phyloP scores from a whole-genome alignment of 176 grass and related monocot species.

The Phragmites australis region DNA sequence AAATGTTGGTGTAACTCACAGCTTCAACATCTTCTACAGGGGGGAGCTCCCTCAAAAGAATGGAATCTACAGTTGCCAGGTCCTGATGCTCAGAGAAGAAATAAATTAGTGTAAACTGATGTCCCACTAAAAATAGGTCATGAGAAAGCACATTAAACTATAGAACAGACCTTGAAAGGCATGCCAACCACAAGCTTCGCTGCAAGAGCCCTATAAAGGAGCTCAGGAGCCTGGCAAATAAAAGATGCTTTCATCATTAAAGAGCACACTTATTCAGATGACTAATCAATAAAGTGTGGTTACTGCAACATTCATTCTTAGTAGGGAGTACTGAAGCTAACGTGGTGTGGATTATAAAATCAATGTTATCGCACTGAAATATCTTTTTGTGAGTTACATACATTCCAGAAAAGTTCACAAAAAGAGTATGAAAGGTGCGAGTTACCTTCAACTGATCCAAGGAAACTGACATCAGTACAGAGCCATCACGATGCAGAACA shows the following conservation, averaged over 20 bases:
- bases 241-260: constrained; percentile 32
- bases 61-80: constrained; percentile 94
- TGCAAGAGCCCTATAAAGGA: constrained; percentile 86
- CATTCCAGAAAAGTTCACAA: constrained; percentile 1
- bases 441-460: constrained; percentile 86
- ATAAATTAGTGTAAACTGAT: constrained; percentile 33
- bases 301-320: neutral
- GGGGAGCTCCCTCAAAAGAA: constrained; percentile 94
- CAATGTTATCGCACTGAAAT: neutral
- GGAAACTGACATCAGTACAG: constrained; percentile 95
- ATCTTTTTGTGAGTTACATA: constrained; percentile 9
- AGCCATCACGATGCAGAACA: constrained; percentile 95
- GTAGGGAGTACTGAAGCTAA: neutral
- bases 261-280: constrained; percentile 25
- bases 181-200: constrained; percentile 88
- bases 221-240: constrained; percentile 65
- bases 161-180: constrained; percentile 96
- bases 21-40: constrained; percentile 81
- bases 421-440: neutral
- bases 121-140: constrained; percentile 6
- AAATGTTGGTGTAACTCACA: constrained; percentile 51
- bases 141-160: constrained; percentile 28
- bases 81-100: constrained; percentile 65
- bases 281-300: neutral
- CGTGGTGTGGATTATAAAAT: constrained; percentile 21